Percentiles rank a stretch among this genome's conserved stretches.
phyloP scores from a whole-genome alignment of 805 yeast species.

The Ogataea polymorpha region DNA sequence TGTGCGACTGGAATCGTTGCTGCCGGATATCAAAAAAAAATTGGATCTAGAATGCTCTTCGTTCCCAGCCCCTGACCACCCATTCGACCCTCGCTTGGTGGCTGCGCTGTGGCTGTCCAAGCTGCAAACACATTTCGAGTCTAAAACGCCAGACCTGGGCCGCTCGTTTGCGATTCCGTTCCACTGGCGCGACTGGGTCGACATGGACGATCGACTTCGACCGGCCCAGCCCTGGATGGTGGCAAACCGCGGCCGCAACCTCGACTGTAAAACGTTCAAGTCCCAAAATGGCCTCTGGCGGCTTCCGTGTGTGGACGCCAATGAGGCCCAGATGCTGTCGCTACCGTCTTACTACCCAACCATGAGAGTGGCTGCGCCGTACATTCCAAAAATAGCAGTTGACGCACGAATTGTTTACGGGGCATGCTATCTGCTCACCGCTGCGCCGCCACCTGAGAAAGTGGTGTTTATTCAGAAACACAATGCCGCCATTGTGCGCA shows the following conservation, averaged over 20 bases:
- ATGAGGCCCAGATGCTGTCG: slow-evolving; percentile 3
- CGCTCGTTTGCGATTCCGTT: slow-evolving; percentile 25
- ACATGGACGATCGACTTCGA: slow-evolving; percentile 22
- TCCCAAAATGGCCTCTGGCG: slow-evolving; percentile 16
- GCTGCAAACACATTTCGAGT: slow-evolving; percentile 11
- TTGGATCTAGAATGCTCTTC: slow-evolving; percentile 8
- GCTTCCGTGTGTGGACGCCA: slow-evolving; percentile 12
- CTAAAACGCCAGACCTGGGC: slow-evolving; percentile 2
- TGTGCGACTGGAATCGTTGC: slow-evolving; percentile 4
- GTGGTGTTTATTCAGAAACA: slow-evolving; percentile 29
- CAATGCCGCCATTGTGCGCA: slow-evolving; percentile 19
- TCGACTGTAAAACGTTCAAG: slow-evolving; percentile 21
- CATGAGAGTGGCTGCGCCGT: slow-evolving; percentile 26
- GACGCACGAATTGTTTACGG: slow-evolving; percentile 35
- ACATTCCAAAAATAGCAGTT: slow-evolving; percentile 25
- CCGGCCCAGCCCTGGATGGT: slow-evolving; percentile 20
- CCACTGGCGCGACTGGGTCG: slow-evolving; percentile 33
- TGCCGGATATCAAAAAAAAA: neutral
- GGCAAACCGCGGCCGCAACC: slow-evolving; percentile 6
- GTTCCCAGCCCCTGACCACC: slow-evolving; percentile 9
- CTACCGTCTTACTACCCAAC: slow-evolving; percentile 23
- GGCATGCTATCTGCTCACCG: slow-evolving; percentile 31
- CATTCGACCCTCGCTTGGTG: slow-evolving; percentile 21
- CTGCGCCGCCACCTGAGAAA: slow-evolving; percentile 33
- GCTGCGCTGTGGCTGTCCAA: slow-evolving; percentile 18